These are phyloP conservation scores for Penicillium antarcticum DNA, from an alignment of 495 filamentous ascomycete genomes.

Conservation along the genomic window DNA sequence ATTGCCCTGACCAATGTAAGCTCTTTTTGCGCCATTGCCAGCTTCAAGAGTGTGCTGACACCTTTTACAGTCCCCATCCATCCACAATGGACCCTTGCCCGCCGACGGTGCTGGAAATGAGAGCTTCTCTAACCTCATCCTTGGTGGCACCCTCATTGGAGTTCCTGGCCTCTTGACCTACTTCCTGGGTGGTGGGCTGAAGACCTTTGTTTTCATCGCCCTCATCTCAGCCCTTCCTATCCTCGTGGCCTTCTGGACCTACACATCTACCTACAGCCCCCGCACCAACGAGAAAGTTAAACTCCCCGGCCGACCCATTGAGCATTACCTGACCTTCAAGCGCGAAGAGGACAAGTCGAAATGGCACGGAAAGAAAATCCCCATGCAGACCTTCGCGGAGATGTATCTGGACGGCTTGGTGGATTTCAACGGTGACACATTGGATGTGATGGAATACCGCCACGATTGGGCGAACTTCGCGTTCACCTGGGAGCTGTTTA, in stretches of 20 bases:
- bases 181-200: constrained; percentile 67
- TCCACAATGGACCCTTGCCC: constrained; percentile 77
- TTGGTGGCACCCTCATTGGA: constrained; percentile 53
- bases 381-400: constrained; percentile 65
- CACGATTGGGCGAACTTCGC: constrained; percentile 72
- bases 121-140: constrained; percentile 63
- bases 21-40: constrained; percentile 12
- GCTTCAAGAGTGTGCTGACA: constrained; percentile 20
- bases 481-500: constrained; percentile 70
- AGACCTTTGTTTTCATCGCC: constrained; percentile 69
- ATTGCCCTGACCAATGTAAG: constrained; percentile 70
- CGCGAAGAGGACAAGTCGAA: constrained; percentile 52
- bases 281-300: constrained; percentile 77
- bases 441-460: constrained; percentile 60
- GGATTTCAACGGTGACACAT: constrained; percentile 60
- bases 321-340: constrained; percentile 63
- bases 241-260: constrained; percentile 68
- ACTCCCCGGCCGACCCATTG: constrained; percentile 57
- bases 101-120: constrained; percentile 71
- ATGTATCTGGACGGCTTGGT: constrained; percentile 64
- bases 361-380: constrained; percentile 62
- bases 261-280: constrained; percentile 61
- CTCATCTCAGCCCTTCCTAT: constrained; percentile 64
- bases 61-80: constrained; percentile 56
- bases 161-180: constrained; percentile 67